Conservation (phyloP, 2,329 filamentous ascomycete genomes). For the Xylariaceae sp. region DNA sequence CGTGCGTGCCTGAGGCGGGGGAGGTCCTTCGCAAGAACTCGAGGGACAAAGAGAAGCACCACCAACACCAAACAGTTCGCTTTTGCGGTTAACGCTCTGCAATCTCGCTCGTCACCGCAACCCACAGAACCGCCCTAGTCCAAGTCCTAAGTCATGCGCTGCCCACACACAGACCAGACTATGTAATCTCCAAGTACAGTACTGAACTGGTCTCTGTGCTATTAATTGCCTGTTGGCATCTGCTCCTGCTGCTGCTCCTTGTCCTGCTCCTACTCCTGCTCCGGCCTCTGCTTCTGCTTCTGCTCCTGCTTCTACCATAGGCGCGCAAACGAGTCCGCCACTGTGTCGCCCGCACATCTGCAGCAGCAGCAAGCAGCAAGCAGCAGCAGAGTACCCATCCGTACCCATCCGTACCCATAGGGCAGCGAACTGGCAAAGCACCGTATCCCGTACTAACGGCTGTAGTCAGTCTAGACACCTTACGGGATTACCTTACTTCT, state of each 20-base stretch:
- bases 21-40: constrained; percentile 15
- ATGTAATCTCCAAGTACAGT: constrained; percentile 3
- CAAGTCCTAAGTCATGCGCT: constrained; percentile 11
- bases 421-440: constrained; percentile 17
- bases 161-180: constrained; percentile 12
- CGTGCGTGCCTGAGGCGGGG: constrained; percentile 9
- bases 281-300: no score
- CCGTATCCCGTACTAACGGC: background rate
- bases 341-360: constrained; percentile 13
- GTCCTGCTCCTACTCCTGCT: no score
- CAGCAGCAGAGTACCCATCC: no score
- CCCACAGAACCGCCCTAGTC: constrained; percentile 10
- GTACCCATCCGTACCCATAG: constrained; percentile 3
- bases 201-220: constrained; percentile 3
- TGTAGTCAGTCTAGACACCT: background rate
- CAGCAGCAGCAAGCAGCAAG: background rate
- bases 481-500: background rate
- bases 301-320: constrained; percentile 1
- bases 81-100: constrained; percentile 29
- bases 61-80: constrained; percentile 21
- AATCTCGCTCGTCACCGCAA: constrained; percentile 23
- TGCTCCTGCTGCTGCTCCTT: no score
- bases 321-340: constrained; percentile 20
- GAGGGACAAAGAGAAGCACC: constrained; percentile 19
- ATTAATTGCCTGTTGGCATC: constrained; percentile 1